Evolutionary conservation across 129 eudicot genomes (phyloP), one percentile per base, ranked within the genome.

Genomic region (Centella asiatica): DNA sequence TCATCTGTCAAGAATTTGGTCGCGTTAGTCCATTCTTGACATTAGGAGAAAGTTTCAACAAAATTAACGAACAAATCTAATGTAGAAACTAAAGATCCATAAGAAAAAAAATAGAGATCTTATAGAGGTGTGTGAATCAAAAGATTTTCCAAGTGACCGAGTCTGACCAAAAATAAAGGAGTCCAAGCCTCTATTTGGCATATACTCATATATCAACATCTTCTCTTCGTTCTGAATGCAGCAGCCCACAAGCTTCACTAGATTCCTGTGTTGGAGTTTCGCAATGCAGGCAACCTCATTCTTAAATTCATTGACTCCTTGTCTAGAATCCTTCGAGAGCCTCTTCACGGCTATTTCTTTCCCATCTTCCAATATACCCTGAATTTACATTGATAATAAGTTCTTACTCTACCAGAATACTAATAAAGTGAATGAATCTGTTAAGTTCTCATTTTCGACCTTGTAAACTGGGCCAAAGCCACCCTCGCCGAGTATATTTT

Each of bases 171-270:
- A 81, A 37, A 82, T 22, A 64, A 74, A 72, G 15, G 32, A 69
- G 64, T 85, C 89, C 44, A 85, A 63, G 66, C 95, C 81, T 53
- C 71, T 80, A 72, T 86, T 83, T 6, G 76, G 84, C 90, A 86
- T 83, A 72, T 74, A 81, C 56, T 85, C 94, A 26, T 80, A 80
- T 24, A 84, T 47, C 73, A 84, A 64, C 75, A 84, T 68, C 68
- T 61, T 80, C 49, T 85, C 93, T 18, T 75, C 59, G 27, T 73
- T 67, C 66, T 81, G 57, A 44, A 81, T 44, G 61, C 94, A 85
- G 32, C 74, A 78, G 11, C 94, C 87, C 11, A 78, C 49, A 63
- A 81, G 78, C 65, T 52, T 78, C 14, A 85, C 95, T 6, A 85
- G 80, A 77, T 85, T 82, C 11, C 88, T 68, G 25, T 85, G 94